A percentile compares a stretch with the other conserved stretches of the same genome.
Evolutionary conservation across 345 rosid genomes (phyloP).

Genomic region (Rubroshorea leprosula): DNA sequence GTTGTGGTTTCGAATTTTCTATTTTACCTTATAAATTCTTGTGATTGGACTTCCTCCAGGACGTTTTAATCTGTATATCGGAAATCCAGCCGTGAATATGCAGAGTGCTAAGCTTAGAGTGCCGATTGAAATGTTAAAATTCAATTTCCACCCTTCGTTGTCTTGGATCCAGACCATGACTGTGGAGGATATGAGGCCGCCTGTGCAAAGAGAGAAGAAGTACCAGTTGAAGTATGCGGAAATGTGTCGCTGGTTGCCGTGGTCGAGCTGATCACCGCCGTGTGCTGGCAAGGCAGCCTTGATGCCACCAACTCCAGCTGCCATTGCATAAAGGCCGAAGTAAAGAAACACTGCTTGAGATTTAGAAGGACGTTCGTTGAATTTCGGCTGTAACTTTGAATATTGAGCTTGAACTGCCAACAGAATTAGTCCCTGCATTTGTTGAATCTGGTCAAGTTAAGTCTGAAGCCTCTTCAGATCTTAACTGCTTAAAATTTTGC

Average conservation of each 20-base stretch:
- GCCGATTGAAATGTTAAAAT: constrained; percentile 29
- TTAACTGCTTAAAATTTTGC: neutral
- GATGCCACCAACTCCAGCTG: constrained; percentile 52
- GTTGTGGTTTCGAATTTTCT: neutral
- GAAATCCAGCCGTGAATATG: constrained; percentile 40
- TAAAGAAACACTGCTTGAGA: constrained; percentile 37
- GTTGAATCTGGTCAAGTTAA: neutral
- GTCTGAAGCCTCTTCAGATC: neutral
- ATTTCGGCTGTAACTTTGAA: constrained; percentile 31
- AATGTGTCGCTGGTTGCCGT: constrained; percentile 23
- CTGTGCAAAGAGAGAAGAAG: constrained; percentile 42
- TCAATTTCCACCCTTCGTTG: constrained; percentile 47
- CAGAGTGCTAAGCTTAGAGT: constrained; percentile 27
- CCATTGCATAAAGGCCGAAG: constrained; percentile 44
- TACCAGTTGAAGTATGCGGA: constrained; percentile 60
- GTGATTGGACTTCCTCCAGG: constrained; percentile 46
- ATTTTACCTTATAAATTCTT: constrained; percentile 29
- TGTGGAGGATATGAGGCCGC: constrained; percentile 43
- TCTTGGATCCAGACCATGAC: constrained; percentile 65
- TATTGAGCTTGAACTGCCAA: constrained; percentile 48
- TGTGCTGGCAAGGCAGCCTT: constrained; percentile 59
- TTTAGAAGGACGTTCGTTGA: constrained; percentile 20
- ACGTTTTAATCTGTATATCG: constrained; percentile 35
- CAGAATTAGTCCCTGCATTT: constrained; percentile 39
- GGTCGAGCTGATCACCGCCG: constrained; percentile 60